These are phyloP conservation scores for Eleusine coracana DNA, from an alignment of 176 grass and related monocot genomes.

Conservation along the genomic window DNA sequence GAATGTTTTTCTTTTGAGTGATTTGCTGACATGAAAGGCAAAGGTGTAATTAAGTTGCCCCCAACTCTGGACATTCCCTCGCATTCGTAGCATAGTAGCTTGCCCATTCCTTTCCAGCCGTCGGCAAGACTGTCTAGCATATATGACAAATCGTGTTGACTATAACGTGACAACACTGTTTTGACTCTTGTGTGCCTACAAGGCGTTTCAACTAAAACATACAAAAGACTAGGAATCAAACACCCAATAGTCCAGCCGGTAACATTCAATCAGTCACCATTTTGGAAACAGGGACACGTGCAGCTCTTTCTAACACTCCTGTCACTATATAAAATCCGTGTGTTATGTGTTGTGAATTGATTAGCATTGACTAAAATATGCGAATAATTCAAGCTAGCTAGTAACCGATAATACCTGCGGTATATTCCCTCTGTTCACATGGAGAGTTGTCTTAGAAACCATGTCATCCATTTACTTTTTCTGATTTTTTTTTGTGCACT, in stretches of 20 bases:
- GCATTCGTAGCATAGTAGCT: background rate
- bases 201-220: background rate
- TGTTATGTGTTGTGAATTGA: background rate
- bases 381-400: background rate
- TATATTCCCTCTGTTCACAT: background rate
- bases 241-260: background rate
- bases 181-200: background rate
- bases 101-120: background rate
- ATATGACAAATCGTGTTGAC: no score
- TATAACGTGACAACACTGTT: background rate
- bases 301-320: background rate
- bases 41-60: no score
- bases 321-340: background rate
- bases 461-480: no score
- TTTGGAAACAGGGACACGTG: background rate
- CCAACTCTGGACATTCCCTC: background rate
- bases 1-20: no score
- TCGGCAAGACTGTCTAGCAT: background rate
- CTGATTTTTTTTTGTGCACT: no score
- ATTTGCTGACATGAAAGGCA: no score
- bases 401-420: background rate
- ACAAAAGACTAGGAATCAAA: background rate
- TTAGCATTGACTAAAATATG: background rate
- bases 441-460: no score
- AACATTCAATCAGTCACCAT: slow-evolving; percentile 13